Base-by-base conservation (phyloP, 306 rosid species). In the Medicago lupulina region DNA sequence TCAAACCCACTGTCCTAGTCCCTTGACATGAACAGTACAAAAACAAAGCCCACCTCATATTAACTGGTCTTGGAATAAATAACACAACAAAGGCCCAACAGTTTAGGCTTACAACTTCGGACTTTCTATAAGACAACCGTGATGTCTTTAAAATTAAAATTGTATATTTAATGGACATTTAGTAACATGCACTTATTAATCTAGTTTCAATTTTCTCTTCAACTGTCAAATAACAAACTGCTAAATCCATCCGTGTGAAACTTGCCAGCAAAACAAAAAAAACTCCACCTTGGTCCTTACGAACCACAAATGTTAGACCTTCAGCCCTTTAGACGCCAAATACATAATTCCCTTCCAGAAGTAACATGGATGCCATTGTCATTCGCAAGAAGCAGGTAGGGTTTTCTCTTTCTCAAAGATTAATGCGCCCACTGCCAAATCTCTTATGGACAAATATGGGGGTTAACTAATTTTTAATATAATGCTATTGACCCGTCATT, bases 151-250 rank as follows among this genome's bases (percentile, higher is more conserved):
- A 73, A 64, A 62, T 23, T 18, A 53, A 73, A 64, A 62, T 23
- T 18, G 43, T 40, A 80, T 47, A 40, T 58, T 8, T 66, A 58
- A 12, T 57, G 54, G 38, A 12, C 11, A 41, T 66, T 66, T 41
- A 19, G 31, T 59, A 18, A 2, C 43, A 31, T 8, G 4, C 23
- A 55, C 12, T 46, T 8, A 39, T 17, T 25, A 25, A 23, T 36
- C 63, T 14, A 69, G 51, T 67, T 21, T 68, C 62, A 77, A 31
- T 0, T 57, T 67, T 71, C 53, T 39, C 67, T 57, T 55, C 49
- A 21, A 57, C 53, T 40, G 23, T 18, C 12, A 17, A 41, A 67
- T 1, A 67, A 18, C 38, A 40, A 41, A 67, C 19, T 6, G 9
- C 18, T 49, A 46, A 67, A 44, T 46, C 47, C 9, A 18, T 44